Conservation (phyloP, 2,329 filamentous ascomycete species). For the Penicillium sclerotigenum region DNA sequence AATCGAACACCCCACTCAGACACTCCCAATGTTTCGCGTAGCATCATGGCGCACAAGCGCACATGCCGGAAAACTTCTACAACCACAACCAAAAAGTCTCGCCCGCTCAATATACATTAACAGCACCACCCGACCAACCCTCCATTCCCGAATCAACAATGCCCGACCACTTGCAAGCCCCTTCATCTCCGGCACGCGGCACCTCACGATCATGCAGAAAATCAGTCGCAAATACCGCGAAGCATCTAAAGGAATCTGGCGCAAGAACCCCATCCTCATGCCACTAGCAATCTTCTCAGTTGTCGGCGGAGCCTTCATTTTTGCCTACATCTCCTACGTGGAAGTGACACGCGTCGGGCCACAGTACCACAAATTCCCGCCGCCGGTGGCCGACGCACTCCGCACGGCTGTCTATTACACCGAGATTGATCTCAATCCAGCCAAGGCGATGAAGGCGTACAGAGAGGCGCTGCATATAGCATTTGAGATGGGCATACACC, state of each 20-base stretch:
- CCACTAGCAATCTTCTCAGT: slow-evolving; percentile 42
- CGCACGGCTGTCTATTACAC: slow-evolving; percentile 84
- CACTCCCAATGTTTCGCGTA: slow-evolving; percentile 25
- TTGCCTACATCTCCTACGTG: slow-evolving; percentile 44
- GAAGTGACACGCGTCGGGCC: slow-evolving; percentile 43
- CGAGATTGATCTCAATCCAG: slow-evolving; percentile 70
- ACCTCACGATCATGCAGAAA: slow-evolving; percentile 30
- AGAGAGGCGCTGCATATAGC: slow-evolving; percentile 73
- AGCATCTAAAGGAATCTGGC: slow-evolving; percentile 41
- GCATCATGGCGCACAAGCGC: slow-evolving; percentile 31
- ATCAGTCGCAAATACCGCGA: slow-evolving; percentile 34
- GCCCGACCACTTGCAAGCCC: not conserved
- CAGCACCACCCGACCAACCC: slow-evolving; percentile 15
- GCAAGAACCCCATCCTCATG: slow-evolving; percentile 44
- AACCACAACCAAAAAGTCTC: slow-evolving; percentile 16
- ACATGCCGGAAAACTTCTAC: slow-evolving; percentile 18
- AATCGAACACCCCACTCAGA: not conserved
- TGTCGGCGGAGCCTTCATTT: slow-evolving; percentile 32
- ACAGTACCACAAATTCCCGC: slow-evolving; percentile 44
- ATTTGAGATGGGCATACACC: slow-evolving; percentile 72
- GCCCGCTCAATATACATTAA: slow-evolving; percentile 23
- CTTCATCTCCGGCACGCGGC: slow-evolving; percentile 16
- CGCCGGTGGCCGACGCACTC: slow-evolving; percentile 56
- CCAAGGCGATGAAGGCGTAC: slow-evolving; percentile 79
- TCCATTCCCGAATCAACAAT: slow-evolving; percentile 4